Conservation (phyloP, 495 filamentous ascomycete species). For the Aspergillus ellipticus region DNA sequence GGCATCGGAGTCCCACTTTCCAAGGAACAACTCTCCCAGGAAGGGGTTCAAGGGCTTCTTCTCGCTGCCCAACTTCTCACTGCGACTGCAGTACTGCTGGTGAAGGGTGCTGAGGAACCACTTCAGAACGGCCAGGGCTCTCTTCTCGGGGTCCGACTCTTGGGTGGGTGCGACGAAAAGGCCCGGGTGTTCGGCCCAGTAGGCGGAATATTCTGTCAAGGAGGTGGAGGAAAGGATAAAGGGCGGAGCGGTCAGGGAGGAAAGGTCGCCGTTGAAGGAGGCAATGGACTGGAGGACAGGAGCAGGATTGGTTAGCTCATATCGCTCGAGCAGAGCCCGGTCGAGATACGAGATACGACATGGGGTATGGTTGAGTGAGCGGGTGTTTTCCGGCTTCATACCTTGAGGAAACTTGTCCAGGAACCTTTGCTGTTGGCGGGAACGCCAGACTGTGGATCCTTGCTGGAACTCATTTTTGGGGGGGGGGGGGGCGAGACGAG, state of each 20-base stretch:
- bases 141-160: conserved; percentile 77
- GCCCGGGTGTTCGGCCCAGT: conserved; percentile 92
- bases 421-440: conserved; percentile 46
- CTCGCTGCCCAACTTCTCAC: conserved; percentile 87
- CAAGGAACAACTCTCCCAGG: conserved; percentile 85
- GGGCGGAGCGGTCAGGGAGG: conserved; percentile 88
- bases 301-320: not conserved
- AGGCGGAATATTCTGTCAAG: conserved; percentile 90
- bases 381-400: conserved; percentile 14
- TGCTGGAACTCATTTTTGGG: conserved; percentile 30
- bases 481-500: not conserved
- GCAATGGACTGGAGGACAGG: conserved; percentile 68
- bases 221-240: conserved; percentile 94
- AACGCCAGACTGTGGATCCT: conserved; percentile 32
- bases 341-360: not conserved
- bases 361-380: not conserved
- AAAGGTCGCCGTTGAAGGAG: conserved; percentile 93
- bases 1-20: conserved; percentile 75
- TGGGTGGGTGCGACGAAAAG: conserved; percentile 81
- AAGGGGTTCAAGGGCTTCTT: conserved; percentile 97
- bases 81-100: conserved; percentile 88
- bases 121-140: conserved; percentile 83
- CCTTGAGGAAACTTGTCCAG: conserved; percentile 55
- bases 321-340: not conserved
- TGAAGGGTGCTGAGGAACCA: conserved; percentile 97